phyloP scores from a whole-genome alignment of 345 rosid genomes.

The Geranium brycei region DNA sequence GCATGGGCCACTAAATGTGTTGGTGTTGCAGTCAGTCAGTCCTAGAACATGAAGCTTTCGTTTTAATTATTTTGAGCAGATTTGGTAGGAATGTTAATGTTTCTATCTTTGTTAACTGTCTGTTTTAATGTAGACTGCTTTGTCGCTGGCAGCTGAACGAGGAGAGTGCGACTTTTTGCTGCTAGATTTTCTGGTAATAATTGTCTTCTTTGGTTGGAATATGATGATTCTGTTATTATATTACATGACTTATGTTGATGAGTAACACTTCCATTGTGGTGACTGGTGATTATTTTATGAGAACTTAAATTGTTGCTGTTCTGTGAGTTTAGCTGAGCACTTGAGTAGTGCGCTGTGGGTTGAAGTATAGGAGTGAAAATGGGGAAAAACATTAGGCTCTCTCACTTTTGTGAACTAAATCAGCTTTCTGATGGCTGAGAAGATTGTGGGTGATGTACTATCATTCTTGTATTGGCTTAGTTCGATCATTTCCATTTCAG shows the following conservation, averaged over 20 bases:
- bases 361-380: not conserved
- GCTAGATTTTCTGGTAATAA: constrained; percentile 35
- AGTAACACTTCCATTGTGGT: not conserved
- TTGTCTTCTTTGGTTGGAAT: constrained; percentile 31
- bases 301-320: not conserved
- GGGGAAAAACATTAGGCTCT: not conserved
- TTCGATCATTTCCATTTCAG: too few species aligned
- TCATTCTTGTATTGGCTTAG: too few species aligned
- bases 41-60: constrained; percentile 12
- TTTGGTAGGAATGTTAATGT: constrained; percentile 14
- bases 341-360: not conserved
- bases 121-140: constrained; percentile 50
- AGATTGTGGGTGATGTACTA: too few species aligned
- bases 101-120: constrained; percentile 18
- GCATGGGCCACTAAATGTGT: constrained; percentile 33
- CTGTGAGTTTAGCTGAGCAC: not conserved
- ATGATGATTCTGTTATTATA: constrained; percentile 5
- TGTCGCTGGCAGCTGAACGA: constrained; percentile 85
- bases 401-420: too few species aligned
- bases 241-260: not conserved
- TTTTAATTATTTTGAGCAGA: constrained; percentile 15
- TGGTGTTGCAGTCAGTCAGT: constrained; percentile 3
- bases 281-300: too few species aligned
- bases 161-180: constrained; percentile 58
- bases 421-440: too few species aligned